phyloP scores from a whole-genome alignment of 1,284 basidiomycete species.

The Caloboletus inedulis region DNA sequence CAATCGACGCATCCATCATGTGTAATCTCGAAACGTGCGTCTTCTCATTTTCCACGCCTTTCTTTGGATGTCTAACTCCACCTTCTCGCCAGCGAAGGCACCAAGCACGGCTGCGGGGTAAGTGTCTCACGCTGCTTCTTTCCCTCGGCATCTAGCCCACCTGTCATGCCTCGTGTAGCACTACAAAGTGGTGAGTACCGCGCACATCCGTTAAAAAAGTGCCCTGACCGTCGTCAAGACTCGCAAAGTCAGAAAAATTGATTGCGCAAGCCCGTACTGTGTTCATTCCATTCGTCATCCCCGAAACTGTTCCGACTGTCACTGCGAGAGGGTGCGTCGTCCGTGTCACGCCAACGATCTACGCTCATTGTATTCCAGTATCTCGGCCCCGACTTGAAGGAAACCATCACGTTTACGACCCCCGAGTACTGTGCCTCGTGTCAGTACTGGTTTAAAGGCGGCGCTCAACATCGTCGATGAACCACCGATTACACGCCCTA shows the following conservation, averaged over 20 bases:
- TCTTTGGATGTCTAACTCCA: constrained; percentile 18
- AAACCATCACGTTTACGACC: constrained; percentile 52
- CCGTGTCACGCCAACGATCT: constrained; percentile 16
- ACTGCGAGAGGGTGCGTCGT: constrained; percentile 46
- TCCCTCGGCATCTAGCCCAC: constrained; percentile 11
- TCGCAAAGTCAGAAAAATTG: constrained; percentile 54
- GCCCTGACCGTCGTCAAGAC: constrained; percentile 43
- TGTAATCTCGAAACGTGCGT: constrained; percentile 72
- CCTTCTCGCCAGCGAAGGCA: constrained; percentile 58
- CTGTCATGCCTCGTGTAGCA: constrained; percentile 37
- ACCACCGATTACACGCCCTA: constrained; percentile 9
- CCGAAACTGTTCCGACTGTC: constrained; percentile 50
- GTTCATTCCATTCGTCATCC: constrained; percentile 54
- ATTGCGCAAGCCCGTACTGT: constrained; percentile 61
- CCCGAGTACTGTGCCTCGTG: constrained; percentile 61
- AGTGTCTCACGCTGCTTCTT: constrained; percentile 43
- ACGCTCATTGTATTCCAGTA: constrained; percentile 43
- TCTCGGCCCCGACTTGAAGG: constrained; percentile 62
- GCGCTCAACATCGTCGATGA: constrained; percentile 32
- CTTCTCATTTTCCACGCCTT: constrained; percentile 11
- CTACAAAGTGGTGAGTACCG: constrained; percentile 48
- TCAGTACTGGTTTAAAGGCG: constrained; percentile 59
- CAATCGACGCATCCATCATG: constrained; percentile 42
- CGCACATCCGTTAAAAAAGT: neutral
- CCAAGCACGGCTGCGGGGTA: constrained; percentile 70